phyloP scores from a whole-genome alignment of 768 basidiomycete species.

The Podaxis sp. region DNA sequence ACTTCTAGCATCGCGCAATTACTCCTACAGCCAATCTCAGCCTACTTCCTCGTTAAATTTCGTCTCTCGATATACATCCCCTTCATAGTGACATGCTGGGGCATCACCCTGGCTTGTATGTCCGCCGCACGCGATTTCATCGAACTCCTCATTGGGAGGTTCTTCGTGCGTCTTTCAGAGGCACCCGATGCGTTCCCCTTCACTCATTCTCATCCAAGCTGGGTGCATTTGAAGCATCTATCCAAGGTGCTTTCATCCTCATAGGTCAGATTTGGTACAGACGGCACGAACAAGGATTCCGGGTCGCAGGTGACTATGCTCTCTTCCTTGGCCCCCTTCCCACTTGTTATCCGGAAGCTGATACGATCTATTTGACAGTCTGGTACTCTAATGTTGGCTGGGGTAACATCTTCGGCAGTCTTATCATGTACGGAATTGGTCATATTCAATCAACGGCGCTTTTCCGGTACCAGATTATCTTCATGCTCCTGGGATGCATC shows the following conservation, averaged over 20 bases:
- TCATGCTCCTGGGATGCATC: conserved; percentile 27
- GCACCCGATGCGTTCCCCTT: background rate
- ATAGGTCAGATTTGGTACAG: conserved; percentile 36
- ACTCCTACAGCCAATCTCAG: conserved; percentile 32
- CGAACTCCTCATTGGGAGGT: conserved; percentile 30
- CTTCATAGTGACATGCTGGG: conserved; percentile 33
- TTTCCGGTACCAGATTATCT: conserved; percentile 31
- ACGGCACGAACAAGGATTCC: conserved; percentile 33
- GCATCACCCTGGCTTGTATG: conserved; percentile 31
- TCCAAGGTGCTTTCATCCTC: conserved; percentile 30
- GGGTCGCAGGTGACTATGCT: conserved; percentile 27
- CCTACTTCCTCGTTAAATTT: conserved; percentile 31
- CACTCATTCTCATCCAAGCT: conserved; percentile 22
- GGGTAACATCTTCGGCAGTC: conserved; percentile 34
- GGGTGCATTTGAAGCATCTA: conserved; percentile 34
- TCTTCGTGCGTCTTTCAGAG: conserved; percentile 27
- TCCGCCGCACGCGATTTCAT: conserved; percentile 29
- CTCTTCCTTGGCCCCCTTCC: background rate
- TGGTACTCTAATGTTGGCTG: conserved; percentile 33
- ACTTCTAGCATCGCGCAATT: conserved; percentile 30
- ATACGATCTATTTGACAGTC: conserved; percentile 18
- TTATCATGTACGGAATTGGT: conserved; percentile 36
- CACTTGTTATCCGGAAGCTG: background rate
- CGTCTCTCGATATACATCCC: conserved; percentile 32
- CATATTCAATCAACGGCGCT: conserved; percentile 28